Evolutionary conservation across 805 yeast genomes (phyloP).

Genomic region (Brettanomyces naardenensis): DNA sequence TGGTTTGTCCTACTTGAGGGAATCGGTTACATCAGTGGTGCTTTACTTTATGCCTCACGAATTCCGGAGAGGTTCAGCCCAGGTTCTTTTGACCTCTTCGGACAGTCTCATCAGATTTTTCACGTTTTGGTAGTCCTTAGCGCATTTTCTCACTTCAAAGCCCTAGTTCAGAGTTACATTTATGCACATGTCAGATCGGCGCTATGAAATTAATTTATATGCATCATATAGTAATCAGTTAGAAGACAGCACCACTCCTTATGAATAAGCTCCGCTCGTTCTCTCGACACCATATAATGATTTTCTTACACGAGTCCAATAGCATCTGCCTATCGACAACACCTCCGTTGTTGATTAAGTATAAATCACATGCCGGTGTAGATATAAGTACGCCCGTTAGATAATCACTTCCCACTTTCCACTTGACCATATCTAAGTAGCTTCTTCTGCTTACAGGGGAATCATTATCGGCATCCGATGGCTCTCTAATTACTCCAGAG

Average conservation of each 20-base stretch:
- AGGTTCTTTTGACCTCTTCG: slow-evolving; percentile 59
- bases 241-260: slow-evolving; percentile 64
- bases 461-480: neutral
- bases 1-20: slow-evolving; percentile 66
- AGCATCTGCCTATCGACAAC: slow-evolving; percentile 47
- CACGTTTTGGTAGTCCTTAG: slow-evolving; percentile 74
- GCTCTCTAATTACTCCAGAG: neutral
- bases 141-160: slow-evolving; percentile 65
- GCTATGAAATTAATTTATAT: neutral
- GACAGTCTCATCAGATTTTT: slow-evolving; percentile 82
- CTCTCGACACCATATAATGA: slow-evolving; percentile 70
- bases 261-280: slow-evolving; percentile 67
- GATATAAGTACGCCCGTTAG: slow-evolving; percentile 18
- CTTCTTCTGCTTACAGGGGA: slow-evolving; percentile 11
- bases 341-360: slow-evolving; percentile 50
- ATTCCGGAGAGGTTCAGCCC: slow-evolving; percentile 67
- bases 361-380: slow-evolving; percentile 46
- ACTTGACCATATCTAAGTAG: slow-evolving; percentile 18
- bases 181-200: slow-evolving; percentile 27
- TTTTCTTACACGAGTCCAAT: slow-evolving; percentile 51
- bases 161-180: slow-evolving; percentile 48
- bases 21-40: slow-evolving; percentile 68
- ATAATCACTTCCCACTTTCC: slow-evolving; percentile 19
- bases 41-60: slow-evolving; percentile 67
- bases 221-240: slow-evolving; percentile 2